Conservation (phyloP, 371 early-diverging fungal species). For the Mucor plumbeus region DNA sequence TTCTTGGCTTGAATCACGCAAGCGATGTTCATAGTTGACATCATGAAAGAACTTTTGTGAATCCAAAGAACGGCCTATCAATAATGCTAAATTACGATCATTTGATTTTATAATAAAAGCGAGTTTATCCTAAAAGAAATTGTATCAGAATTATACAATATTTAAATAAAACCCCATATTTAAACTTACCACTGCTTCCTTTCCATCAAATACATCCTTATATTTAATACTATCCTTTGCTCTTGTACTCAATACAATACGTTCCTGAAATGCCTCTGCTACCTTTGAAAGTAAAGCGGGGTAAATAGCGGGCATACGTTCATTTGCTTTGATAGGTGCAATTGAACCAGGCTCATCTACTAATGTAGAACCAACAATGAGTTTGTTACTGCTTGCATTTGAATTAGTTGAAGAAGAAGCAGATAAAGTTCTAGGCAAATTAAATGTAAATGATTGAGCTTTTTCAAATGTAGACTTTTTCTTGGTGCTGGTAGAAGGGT, state of each 20-base stretch:
- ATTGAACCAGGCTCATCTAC: slow-evolving; percentile 26
- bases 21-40: slow-evolving; percentile 81
- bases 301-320: slow-evolving; percentile 53
- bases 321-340: slow-evolving; percentile 19
- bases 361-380: slow-evolving; percentile 10
- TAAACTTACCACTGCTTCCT: slow-evolving; percentile 80
- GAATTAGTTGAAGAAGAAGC: slow-evolving; percentile 28
- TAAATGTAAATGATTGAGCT: slow-evolving; percentile 3
- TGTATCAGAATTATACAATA: too few species aligned
- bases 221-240: slow-evolving; percentile 83
- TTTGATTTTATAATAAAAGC: slow-evolving; percentile 74
- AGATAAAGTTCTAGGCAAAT: slow-evolving; percentile 15
- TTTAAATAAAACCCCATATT: neutral
- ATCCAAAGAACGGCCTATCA: slow-evolving; percentile 87
- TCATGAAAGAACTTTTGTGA: slow-evolving; percentile 90
- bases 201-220: slow-evolving; percentile 80
- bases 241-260: slow-evolving; percentile 56
- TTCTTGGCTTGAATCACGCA: slow-evolving; percentile 81
- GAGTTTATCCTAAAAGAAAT: slow-evolving; percentile 67
- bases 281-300: slow-evolving; percentile 86
- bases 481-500: slow-evolving; percentile 2
- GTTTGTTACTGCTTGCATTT: slow-evolving; percentile 18
- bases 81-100: slow-evolving; percentile 85
- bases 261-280: slow-evolving; percentile 72
- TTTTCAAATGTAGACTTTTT: slow-evolving; percentile 10